These are phyloP conservation scores for Diddensiella transvaalensis DNA, from an alignment of 805 yeast genomes.

Conservation along the genomic window DNA sequence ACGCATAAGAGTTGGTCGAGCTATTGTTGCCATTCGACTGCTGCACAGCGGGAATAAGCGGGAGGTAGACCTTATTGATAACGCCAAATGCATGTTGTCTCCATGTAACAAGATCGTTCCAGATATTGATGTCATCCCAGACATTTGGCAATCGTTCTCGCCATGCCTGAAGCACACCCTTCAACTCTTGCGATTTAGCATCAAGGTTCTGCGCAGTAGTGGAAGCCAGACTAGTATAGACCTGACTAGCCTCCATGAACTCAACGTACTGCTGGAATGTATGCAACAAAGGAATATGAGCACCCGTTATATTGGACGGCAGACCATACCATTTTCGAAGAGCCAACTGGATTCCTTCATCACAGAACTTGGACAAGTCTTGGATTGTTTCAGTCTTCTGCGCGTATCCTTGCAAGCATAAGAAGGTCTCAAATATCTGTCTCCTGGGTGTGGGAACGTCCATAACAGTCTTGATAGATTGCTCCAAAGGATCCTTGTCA, in stretches of 20 bases:
- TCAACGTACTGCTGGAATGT: slow-evolving; percentile 97
- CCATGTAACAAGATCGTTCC: slow-evolving; percentile 99
- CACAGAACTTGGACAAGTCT: slow-evolving; percentile 81
- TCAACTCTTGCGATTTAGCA: slow-evolving; percentile 87
- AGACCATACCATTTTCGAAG: slow-evolving; percentile 89
- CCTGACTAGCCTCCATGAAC: slow-evolving; percentile 94
- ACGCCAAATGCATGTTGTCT: slow-evolving; percentile 97
- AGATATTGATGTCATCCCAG: slow-evolving; percentile 96
- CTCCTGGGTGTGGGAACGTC: slow-evolving; percentile 98
- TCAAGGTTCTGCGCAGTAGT: slow-evolving; percentile 93
- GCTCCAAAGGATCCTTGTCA: slow-evolving; percentile 91
- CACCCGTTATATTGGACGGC: slow-evolving; percentile 69
- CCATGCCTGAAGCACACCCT: slow-evolving; percentile 96
- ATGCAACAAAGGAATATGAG: slow-evolving; percentile 87
- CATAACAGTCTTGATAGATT: slow-evolving; percentile 92
- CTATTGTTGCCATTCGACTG: slow-evolving; percentile 44
- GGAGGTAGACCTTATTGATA: slow-evolving; percentile 89
- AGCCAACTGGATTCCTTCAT: slow-evolving; percentile 93
- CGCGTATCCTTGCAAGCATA: slow-evolving; percentile 88
- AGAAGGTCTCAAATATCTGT: slow-evolving; percentile 91
- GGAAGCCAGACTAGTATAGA: slow-evolving; percentile 78
- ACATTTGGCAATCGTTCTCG: slow-evolving; percentile 91
- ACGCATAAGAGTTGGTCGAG: slow-evolving; percentile 85
- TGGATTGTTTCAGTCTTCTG: slow-evolving; percentile 84
- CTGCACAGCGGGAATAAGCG: slow-evolving; percentile 81